phyloP scores from a whole-genome alignment of 306 rosid species.

The Gastrolobium villosum region DNA sequence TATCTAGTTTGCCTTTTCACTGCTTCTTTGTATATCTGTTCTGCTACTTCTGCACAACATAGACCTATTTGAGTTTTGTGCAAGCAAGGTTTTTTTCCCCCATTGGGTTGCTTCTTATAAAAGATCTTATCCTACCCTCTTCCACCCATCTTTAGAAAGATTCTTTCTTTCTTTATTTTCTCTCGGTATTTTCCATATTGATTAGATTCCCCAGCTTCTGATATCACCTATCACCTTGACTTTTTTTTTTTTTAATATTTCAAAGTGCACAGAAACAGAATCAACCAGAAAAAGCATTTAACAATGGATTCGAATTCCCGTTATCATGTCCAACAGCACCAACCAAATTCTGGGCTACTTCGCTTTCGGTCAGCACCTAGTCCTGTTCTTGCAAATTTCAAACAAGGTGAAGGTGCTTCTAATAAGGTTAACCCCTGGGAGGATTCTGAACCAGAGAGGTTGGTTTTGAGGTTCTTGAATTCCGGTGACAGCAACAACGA shows the following conservation, averaged over 20 bases:
- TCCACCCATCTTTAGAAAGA: slow-evolving; percentile 59
- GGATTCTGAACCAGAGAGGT: slow-evolving; percentile 57
- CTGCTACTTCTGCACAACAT: slow-evolving; percentile 9
- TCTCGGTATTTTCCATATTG: slow-evolving; percentile 7
- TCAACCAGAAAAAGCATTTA: slow-evolving; percentile 1
- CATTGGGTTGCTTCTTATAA: slow-evolving; percentile 61
- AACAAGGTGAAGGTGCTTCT: slow-evolving; percentile 39
- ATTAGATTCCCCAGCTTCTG: slow-evolving; percentile 49
- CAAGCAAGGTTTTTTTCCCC: slow-evolving; percentile 3
- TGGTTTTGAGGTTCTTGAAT: slow-evolving; percentile 57
- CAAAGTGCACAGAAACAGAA: not conserved
- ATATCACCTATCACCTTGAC: slow-evolving; percentile 45
- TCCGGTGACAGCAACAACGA: slow-evolving; percentile 33
- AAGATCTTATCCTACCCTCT: slow-evolving; percentile 65
- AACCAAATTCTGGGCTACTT: slow-evolving; percentile 73
- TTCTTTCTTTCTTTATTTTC: not conserved
- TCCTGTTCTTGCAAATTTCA: slow-evolving; percentile 55
- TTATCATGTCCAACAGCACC: slow-evolving; percentile 54
- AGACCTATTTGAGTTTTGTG: slow-evolving; percentile 49
- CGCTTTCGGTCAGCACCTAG: slow-evolving; percentile 81
- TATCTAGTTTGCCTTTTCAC: slow-evolving; percentile 39
- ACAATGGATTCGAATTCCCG: slow-evolving; percentile 71
- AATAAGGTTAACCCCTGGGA: slow-evolving; percentile 44
- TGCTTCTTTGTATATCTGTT: slow-evolving; percentile 27
- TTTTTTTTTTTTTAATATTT: not conserved